Conservation (phyloP, 805 yeast species). For the Wilhelminamyces savonicus region DNA sequence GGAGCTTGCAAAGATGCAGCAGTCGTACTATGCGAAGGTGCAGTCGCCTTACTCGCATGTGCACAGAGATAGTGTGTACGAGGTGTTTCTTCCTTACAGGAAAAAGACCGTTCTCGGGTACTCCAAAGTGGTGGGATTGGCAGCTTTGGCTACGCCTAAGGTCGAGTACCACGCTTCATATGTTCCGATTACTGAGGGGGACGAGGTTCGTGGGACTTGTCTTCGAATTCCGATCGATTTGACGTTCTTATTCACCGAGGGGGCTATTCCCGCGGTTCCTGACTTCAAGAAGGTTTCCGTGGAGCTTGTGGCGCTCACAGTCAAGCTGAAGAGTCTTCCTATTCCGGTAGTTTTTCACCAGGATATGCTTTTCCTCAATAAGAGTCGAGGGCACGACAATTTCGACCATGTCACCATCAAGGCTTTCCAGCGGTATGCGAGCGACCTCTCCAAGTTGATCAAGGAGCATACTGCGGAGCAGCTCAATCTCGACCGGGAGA, state of each 20-base stretch:
- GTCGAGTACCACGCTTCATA: constrained; percentile 21
- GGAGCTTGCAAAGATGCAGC: constrained; percentile 24
- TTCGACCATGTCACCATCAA: constrained; percentile 26
- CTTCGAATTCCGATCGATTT: constrained; percentile 26
- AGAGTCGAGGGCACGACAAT: constrained; percentile 18
- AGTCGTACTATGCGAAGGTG: constrained; percentile 17
- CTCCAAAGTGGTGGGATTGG: constrained; percentile 25
- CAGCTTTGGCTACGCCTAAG: constrained; percentile 26
- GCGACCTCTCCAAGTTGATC: constrained; percentile 18
- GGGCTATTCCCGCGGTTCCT: constrained; percentile 8
- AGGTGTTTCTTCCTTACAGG: constrained; percentile 23
- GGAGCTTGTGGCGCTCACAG: constrained; percentile 24
- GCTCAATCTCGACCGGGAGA: constrained; percentile 19
- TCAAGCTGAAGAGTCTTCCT: constrained; percentile 24
- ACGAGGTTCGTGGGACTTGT: constrained; percentile 7
- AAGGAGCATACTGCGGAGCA: constrained; percentile 17
- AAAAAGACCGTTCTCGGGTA: constrained; percentile 24
- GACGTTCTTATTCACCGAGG: constrained; percentile 16
- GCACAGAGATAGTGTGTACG: constrained; percentile 13
- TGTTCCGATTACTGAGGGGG: constrained; percentile 10
- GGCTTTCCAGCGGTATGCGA: constrained; percentile 25
- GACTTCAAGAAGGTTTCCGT: constrained; percentile 21
- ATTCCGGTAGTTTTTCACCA: constrained; percentile 30
- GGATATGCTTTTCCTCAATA: constrained; percentile 30
- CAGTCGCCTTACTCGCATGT: constrained; percentile 1